Conservation (phyloP, 2,329 filamentous ascomycete genomes). For the Fusarium dlaminii region DNA sequence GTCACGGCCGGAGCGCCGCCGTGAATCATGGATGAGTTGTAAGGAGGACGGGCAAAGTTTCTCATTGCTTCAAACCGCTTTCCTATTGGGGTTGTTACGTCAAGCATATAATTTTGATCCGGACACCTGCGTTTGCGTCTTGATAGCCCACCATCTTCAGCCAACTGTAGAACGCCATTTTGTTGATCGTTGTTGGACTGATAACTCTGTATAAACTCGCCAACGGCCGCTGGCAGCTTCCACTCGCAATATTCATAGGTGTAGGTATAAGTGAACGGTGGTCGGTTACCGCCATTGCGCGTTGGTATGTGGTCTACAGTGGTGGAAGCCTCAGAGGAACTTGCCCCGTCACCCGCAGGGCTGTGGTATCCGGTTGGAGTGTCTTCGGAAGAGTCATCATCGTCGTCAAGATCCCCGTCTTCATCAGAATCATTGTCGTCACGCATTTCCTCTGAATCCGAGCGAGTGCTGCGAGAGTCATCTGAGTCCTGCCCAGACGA, state of each 20-base stretch:
- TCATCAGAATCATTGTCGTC: background rate
- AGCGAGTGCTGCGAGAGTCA: background rate
- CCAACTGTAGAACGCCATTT: background rate
- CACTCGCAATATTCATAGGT: background rate
- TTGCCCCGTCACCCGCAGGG: background rate
- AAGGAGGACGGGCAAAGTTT: constrained; percentile 3
- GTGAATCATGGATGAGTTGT: background rate
- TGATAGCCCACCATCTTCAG: background rate
- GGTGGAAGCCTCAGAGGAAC: constrained; percentile 1
- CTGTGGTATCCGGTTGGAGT: background rate
- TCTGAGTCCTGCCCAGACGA: background rate
- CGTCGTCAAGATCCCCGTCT: background rate
- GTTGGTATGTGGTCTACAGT: constrained; percentile 3
- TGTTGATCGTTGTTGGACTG: background rate
- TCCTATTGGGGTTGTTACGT: background rate
- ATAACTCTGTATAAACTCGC: background rate
- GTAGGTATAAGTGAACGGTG: background rate
- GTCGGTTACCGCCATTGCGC: background rate
- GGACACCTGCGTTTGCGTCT: background rate
- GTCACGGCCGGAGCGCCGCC: background rate
- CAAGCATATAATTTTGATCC: background rate
- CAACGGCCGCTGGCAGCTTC: constrained; percentile 13
- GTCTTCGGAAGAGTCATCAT: background rate
- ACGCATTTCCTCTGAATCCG: background rate
- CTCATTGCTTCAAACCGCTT: constrained; percentile 29